These are phyloP conservation scores for Marasmius sp. DNA, from an alignment of 1,284 basidiomycete species.

Conservation along the genomic window DNA sequence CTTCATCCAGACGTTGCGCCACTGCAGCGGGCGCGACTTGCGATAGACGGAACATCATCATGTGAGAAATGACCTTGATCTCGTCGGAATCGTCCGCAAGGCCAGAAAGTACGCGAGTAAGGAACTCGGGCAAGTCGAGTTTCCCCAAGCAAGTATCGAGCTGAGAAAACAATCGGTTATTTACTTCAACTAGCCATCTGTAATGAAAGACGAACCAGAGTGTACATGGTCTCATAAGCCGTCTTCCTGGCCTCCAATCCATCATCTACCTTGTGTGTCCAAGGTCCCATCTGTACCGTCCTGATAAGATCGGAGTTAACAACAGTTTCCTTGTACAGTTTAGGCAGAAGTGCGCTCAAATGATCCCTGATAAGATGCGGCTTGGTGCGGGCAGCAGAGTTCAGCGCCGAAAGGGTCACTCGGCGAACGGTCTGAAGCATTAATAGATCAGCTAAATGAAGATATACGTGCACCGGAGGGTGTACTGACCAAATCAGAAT, in stretches of 20 bases:
- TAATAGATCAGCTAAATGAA: slow-evolving; percentile 5
- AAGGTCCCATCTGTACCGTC: slow-evolving; percentile 97
- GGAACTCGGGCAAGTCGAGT: slow-evolving; percentile 85
- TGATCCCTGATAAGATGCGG: slow-evolving; percentile 89
- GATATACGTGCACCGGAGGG: neutral
- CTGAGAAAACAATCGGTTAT: slow-evolving; percentile 34
- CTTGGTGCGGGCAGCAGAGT: slow-evolving; percentile 94
- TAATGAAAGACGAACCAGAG: slow-evolving; percentile 58
- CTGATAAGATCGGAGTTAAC: slow-evolving; percentile 84
- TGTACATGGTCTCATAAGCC: slow-evolving; percentile 97
- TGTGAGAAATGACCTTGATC: slow-evolving; percentile 94
- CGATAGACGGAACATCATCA: slow-evolving; percentile 91
- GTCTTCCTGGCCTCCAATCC: slow-evolving; percentile 94
- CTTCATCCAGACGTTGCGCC: slow-evolving; percentile 82
- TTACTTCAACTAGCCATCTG: neutral
- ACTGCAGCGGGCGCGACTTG: slow-evolving; percentile 83
- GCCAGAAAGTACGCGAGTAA: slow-evolving; percentile 80
- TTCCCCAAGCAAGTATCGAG: slow-evolving; percentile 88
- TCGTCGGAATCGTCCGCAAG: slow-evolving; percentile 91
- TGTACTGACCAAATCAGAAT: slow-evolving; percentile 75
- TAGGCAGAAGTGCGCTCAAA: slow-evolving; percentile 74
- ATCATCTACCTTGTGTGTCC: slow-evolving; percentile 94
- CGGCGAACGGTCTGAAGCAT: slow-evolving; percentile 75
- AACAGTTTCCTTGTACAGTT: slow-evolving; percentile 83
- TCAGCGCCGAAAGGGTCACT: slow-evolving; percentile 84